Percentiles rank a stretch among this genome's conserved stretches.
phyloP scores from a whole-genome alignment of 208 protist genomes.

The Trypanosoma conorhini region DNA sequence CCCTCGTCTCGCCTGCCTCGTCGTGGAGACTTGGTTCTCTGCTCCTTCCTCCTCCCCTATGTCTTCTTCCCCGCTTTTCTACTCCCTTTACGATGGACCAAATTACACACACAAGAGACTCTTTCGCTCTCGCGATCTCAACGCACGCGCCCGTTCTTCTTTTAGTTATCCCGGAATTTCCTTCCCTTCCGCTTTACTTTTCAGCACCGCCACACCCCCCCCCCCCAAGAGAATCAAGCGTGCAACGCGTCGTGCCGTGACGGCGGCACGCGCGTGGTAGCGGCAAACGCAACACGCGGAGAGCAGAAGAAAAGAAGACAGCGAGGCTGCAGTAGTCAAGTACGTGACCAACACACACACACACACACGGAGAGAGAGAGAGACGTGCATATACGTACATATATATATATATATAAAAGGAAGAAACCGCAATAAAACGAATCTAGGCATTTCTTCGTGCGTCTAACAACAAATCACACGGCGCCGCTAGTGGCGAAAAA shows the following conservation, averaged over 20 bases:
- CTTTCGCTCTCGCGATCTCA: neutral
- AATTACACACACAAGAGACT: neutral
- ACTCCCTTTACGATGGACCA: neutral
- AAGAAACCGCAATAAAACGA: neutral
- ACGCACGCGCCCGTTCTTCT: neutral
- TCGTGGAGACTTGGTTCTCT: neutral
- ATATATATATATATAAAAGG: conserved; percentile 6
- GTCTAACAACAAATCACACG: neutral
- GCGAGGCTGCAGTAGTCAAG: too few species aligned
- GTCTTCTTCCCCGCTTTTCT: neutral
- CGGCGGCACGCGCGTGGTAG: neutral
- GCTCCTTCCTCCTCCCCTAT: neutral
- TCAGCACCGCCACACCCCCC: neutral
- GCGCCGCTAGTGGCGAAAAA: neutral
- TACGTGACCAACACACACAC: neutral
- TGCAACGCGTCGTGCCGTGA: neutral
- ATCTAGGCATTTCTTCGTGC: neutral
- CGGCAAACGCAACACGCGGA: neutral
- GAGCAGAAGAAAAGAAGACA: neutral
- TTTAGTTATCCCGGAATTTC: neutral
- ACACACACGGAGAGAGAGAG: neutral
- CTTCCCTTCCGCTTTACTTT: conserved; percentile 3
- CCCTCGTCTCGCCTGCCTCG: neutral
- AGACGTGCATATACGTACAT: neutral
- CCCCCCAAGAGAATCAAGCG: neutral